Evolutionary conservation across 139 green algal species (phyloP).

Genomic region (Chlorella sorokiniana): DNA sequence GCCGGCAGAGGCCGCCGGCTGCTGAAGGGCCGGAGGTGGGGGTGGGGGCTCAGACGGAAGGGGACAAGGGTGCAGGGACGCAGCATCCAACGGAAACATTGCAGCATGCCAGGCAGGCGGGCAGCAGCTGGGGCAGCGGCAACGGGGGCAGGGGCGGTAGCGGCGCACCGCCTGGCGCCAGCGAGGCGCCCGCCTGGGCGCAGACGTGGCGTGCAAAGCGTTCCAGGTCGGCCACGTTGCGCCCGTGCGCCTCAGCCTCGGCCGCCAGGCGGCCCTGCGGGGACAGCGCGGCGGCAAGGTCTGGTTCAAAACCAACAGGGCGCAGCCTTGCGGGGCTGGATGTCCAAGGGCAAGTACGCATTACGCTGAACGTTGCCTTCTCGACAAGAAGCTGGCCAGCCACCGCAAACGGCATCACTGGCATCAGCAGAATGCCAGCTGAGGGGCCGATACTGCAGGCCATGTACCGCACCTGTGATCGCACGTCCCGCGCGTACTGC

Average conservation of each 20-base stretch:
- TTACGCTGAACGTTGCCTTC: too few relatives aligned
- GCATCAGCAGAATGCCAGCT: too few relatives aligned
- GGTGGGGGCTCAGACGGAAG: too few relatives aligned
- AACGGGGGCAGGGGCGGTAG: neutral
- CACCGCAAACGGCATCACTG: too few relatives aligned
- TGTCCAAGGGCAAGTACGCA: too few relatives aligned
- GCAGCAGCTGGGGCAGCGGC: neutral
- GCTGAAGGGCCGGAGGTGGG: too few relatives aligned
- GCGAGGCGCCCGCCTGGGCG: neutral
- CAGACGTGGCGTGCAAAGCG: slow-evolving; percentile 43
- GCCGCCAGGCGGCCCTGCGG: slow-evolving; percentile 57
- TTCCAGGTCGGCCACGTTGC: slow-evolving; percentile 58
- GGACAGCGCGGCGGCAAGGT: neutral
- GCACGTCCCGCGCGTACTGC: slow-evolving; percentile 42
- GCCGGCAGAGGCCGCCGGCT: neutral
- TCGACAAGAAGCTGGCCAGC: too few relatives aligned
- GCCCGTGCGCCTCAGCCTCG: slow-evolving; percentile 58
- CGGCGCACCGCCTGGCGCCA: slow-evolving; percentile 1
- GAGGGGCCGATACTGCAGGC: too few relatives aligned
- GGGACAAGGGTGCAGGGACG: too few relatives aligned
- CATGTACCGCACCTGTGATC: slow-evolving; percentile 15
- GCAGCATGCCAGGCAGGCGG: neutral
- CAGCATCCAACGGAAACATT: too few relatives aligned
- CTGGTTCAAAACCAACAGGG: too few relatives aligned
- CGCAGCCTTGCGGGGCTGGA: too few relatives aligned